Base-by-base conservation (phyloP, 75 land plant genomes). In the Azolla pinnata region DNA sequence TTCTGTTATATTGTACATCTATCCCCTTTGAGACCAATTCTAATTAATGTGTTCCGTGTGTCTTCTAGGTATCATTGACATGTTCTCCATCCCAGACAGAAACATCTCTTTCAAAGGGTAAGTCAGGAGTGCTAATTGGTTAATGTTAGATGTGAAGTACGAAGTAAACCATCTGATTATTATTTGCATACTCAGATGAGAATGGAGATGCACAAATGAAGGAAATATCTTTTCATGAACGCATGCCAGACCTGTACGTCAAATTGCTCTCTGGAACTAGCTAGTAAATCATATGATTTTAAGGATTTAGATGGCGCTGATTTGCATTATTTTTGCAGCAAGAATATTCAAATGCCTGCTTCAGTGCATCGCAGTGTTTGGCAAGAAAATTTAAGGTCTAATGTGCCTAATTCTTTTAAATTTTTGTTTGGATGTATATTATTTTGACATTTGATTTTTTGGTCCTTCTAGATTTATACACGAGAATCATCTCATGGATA, bases 401-500 rank as follows among this genome's bases (percentile, higher is more conserved):
- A 46, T 4, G n/a, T n/a, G n/a, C n/a, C n/a, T n/a, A n/a, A n/a
- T n/a, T n/a, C n/a, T n/a, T n/a, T n/a, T n/a, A n/a, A n/a, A n/a
- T n/a, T n/a, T n/a, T n/a, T n/a, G n/a, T n/a, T n/a, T n/a, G n/a
- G n/a, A n/a, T n/a, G n/a, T n/a, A n/a, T n/a, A n/a, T n/a, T n/a
- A n/a, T n/a, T n/a, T n/a, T n/a, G n/a, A n/a, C n/a, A n/a, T n/a
- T n/a, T n/a, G n/a, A n/a, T n/a, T n/a, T n/a, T n/a, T n/a, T n/a
- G n/a, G n/a, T n/a, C n/a, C n/a, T n/a, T n/a, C n/a, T n/a, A 68
- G 71, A 26, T 68, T 68, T 68, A 54, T 68, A 51, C 71, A 68
- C 28, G 71, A 68, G 27, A 62, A 64, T 32, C 71, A 63, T 64
- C 40, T 68, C 5, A 32, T 68, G 65, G 71, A 68, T 62, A 68